These are phyloP conservation scores for Pistacia atlantica DNA, from an alignment of 345 rosid genomes.

Conservation along the genomic window DNA sequence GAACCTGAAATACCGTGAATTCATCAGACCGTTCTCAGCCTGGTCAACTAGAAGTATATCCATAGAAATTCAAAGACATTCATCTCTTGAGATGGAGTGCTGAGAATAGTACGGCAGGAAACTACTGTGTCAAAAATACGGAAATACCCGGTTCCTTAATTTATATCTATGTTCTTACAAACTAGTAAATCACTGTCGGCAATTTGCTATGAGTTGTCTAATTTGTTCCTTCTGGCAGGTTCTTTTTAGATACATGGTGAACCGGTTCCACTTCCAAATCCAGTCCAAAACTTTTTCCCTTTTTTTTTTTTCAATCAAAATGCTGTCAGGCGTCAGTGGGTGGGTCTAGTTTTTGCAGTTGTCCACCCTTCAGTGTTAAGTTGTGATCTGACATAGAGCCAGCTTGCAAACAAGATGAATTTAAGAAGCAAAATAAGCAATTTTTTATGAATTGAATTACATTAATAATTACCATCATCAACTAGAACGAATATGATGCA, in stretches of 20 bases:
- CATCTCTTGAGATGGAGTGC: no score
- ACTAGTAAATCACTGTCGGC: neutral
- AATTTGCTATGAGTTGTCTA: neutral
- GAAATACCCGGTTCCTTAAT: neutral
- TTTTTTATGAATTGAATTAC: conserved; percentile 14
- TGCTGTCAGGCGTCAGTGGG: conserved; percentile 7
- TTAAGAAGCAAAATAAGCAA: neutral
- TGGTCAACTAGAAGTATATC: no score
- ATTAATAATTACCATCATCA: conserved; percentile 22
- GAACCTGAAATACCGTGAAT: no score
- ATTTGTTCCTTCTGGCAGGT: neutral
- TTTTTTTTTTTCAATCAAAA: neutral
- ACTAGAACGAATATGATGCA: conserved; percentile 31
- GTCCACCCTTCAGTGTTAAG: neutral
- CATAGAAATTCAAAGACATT: no score
- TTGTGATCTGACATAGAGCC: neutral
- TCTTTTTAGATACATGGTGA: neutral
- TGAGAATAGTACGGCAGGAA: no score
- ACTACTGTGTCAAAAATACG: neutral
- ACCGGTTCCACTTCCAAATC: neutral
- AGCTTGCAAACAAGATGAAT: no score
- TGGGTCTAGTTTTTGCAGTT: neutral
- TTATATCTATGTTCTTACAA: neutral
- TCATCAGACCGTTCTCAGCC: no score
- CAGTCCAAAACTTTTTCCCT: no score